Evolutionary conservation across 441 rosid species (phyloP).

Genomic region (Populus hybrid): DNA sequence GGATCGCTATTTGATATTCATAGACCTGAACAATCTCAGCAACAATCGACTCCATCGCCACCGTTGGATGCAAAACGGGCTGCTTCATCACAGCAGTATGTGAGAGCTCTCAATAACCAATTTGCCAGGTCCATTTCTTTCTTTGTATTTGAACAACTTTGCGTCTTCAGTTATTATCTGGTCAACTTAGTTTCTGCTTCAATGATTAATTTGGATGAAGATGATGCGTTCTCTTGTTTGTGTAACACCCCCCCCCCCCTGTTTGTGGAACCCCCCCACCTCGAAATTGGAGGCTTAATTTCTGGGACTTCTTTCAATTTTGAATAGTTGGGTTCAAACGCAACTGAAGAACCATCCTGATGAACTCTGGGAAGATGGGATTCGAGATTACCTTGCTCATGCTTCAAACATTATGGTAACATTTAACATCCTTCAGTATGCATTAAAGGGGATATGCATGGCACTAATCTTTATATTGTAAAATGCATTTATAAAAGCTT

Average conservation of each 20-base stretch:
- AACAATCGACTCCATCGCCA: slow-evolving; percentile 27
- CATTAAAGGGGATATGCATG: background rate
- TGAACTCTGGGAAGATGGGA: slow-evolving; percentile 98
- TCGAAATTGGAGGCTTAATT: background rate
- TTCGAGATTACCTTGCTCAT: slow-evolving; percentile 71
- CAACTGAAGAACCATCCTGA: slow-evolving; percentile 92
- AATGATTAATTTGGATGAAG: background rate
- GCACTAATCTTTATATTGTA: background rate
- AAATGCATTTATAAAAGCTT: background rate
- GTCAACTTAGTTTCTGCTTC: background rate
- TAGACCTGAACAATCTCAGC: slow-evolving; percentile 55
- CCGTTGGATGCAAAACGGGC: slow-evolving; percentile 59
- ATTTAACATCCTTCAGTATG: slow-evolving; percentile 2
- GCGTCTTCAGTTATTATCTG: background rate
- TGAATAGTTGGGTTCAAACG: slow-evolving; percentile 82
- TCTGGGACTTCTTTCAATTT: background rate
- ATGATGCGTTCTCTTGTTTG: background rate
- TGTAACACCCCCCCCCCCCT: too few species aligned
- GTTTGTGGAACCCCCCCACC: background rate
- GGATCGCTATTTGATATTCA: slow-evolving; percentile 53
- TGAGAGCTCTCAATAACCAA: slow-evolving; percentile 91
- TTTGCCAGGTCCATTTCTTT: slow-evolving; percentile 66
- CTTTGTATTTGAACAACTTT: background rate
- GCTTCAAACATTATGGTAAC: slow-evolving; percentile 71
- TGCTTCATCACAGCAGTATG: slow-evolving; percentile 77